Evolutionary conservation across 305 asterid species (phyloP).

Genomic region (Rubia balearica): DNA sequence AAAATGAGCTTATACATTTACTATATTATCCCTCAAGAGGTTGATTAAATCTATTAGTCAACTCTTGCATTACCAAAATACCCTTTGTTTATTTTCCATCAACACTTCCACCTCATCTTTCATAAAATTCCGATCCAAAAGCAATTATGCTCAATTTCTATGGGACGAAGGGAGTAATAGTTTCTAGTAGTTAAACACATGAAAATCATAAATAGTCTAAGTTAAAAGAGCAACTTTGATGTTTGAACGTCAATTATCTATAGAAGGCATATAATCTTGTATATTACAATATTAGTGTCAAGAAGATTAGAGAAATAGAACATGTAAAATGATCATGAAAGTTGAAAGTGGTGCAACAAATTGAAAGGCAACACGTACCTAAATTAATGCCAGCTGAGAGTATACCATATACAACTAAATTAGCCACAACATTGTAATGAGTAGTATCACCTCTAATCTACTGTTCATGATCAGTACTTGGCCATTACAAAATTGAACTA

Average conservation of each 20-base stretch:
- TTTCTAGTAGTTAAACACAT: too few species aligned
- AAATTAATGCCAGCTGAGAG: slow-evolving; percentile 77
- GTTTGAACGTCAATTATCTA: neutral
- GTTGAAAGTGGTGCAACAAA: neutral
- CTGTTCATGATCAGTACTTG: slow-evolving; percentile 14
- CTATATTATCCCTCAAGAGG: too few species aligned
- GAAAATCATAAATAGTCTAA: neutral
- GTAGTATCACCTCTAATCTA: slow-evolving; percentile 88
- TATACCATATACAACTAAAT: slow-evolving; percentile 90
- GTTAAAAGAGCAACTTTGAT: neutral
- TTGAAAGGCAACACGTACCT: slow-evolving; percentile 28
- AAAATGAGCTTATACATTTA: too few species aligned
- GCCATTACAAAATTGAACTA: slow-evolving; percentile 8
- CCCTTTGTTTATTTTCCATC: too few species aligned
- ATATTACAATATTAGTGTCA: neutral
- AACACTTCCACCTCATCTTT: too few species aligned
- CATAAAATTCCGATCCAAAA: too few species aligned
- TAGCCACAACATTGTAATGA: slow-evolving; percentile 90
- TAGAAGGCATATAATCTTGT: neutral
- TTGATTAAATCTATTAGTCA: too few species aligned
- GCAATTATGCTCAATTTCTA: too few species aligned
- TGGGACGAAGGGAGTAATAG: too few species aligned
- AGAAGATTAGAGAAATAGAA: neutral
- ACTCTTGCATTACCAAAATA: too few species aligned
- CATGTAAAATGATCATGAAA: neutral